Base-by-base conservation (phyloP, 164 flowering plant species). In the Vitis riparia region DNA sequence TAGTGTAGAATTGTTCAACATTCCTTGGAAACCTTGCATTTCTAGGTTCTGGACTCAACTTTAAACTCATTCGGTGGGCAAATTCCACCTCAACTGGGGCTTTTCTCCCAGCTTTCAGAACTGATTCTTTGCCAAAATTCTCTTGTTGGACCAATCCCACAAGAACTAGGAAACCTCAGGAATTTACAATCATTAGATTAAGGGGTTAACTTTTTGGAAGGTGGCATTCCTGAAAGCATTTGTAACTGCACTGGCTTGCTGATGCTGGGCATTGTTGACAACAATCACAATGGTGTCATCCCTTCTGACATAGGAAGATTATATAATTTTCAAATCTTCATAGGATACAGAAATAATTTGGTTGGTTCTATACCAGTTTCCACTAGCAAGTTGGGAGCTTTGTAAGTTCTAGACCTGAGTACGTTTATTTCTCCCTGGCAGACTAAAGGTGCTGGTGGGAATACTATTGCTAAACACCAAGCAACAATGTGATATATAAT, bases 301-400 rank as follows among this genome's bases (percentile, higher is more conserved):
- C 88, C 94, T 9, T 37, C 70, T 13, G 37, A 73, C 70, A 79
- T 90, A 58, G 90, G 90, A 62, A 78, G 83, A 5, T 77, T 90
- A 59, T 65, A 59, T 13, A 85, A 83, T 72, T 89, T 92, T 32
- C 81, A 84, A 61, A 8, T 75, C 23, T 68, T 92, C 51, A 10
- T 58, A 30, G 88, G 85, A 37, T 80, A 9, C 66, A 51, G 53
- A 2, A 92, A 90, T 63, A 48, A 56, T 2, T 75, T 92, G 69
- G 79, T 50, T 2, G 95, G 92, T 63, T 74, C 88, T 2, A 81
- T 92, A 58, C 95, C 97, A 8, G 32, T 44, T 72, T 88, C 95
- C 48, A 79, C 90, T 11, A 86, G 86, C 15, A 79, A 12, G 17
- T 60, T 92, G 68, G 67, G 11, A 52, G 70, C 65, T 64, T 63